Percentiles rank a stretch among this genome's conserved stretches.
phyloP scores from a whole-genome alignment of 1,139 yeast genomes.

The Yamadazyma dushanensis region DNA sequence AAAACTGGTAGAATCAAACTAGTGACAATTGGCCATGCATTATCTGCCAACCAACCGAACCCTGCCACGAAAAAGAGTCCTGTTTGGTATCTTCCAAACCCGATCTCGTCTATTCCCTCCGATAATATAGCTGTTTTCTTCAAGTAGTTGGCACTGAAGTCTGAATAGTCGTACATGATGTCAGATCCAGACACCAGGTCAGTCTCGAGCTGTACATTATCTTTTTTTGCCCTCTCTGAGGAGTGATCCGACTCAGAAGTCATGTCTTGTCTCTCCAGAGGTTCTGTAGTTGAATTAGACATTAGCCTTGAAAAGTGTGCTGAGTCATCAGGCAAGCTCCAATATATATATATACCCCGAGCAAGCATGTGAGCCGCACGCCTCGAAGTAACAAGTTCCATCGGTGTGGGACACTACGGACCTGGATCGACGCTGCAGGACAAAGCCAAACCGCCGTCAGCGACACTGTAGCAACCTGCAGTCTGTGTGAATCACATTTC shows the following conservation, averaged over 20 bases:
- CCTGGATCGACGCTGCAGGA: no score
- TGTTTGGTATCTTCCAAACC: constrained; percentile 42
- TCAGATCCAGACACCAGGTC: constrained; percentile 5
- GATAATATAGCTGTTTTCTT: constrained; percentile 35
- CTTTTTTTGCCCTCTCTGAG: not conserved
- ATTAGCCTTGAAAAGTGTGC: no score
- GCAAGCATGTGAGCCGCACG: no score
- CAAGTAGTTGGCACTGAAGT: constrained; percentile 23
- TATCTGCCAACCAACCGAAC: constrained; percentile 47
- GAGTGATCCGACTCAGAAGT: no score
- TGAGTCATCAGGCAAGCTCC: no score
- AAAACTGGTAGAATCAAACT: constrained; percentile 36
- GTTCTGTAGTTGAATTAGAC: not conserved
- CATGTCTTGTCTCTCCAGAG: not conserved
- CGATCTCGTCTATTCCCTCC: constrained; percentile 39
- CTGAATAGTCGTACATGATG: constrained; percentile 12
- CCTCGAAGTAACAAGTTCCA: no score
- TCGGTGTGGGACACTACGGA: no score
- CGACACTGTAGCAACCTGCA: no score
- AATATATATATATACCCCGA: no score
- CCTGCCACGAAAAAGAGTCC: constrained; percentile 46
- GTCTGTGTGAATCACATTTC: no score
- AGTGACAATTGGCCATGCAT: constrained; percentile 45
- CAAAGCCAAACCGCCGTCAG: no score
- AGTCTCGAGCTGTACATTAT: not conserved